These are phyloP conservation scores for Polytolypa hystricis DNA, from an alignment of 2,329 filamentous ascomycete genomes.

Conservation along the genomic window DNA sequence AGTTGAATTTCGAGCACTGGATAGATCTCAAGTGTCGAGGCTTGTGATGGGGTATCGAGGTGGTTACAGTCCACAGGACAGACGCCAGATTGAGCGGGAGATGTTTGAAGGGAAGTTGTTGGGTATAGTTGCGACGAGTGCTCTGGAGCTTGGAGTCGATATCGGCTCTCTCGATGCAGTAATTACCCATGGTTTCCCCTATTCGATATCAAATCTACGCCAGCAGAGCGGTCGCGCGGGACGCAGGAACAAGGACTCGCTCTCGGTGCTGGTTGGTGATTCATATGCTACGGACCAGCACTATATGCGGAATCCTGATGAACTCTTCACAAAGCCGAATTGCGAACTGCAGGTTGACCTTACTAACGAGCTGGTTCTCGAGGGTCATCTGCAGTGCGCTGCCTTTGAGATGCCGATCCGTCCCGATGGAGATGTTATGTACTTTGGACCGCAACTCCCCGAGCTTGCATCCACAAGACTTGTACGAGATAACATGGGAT, in stretches of 20 bases:
- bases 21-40: slow-evolving; percentile 60
- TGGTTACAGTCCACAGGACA: slow-evolving; percentile 85
- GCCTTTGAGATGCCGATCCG: slow-evolving; percentile 89
- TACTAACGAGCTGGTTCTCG: slow-evolving; percentile 79
- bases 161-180: slow-evolving; percentile 92
- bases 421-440: slow-evolving; percentile 60
- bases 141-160: slow-evolving; percentile 86
- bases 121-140: slow-evolving; percentile 87
- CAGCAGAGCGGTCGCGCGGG: slow-evolving; percentile 93
- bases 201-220: slow-evolving; percentile 84
- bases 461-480: slow-evolving; percentile 65
- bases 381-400: slow-evolving; percentile 91
- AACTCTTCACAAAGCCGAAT: slow-evolving; percentile 83
- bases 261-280: slow-evolving; percentile 83
- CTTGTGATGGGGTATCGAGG: slow-evolving; percentile 93
- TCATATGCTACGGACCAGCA: slow-evolving; percentile 85
- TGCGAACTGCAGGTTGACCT: slow-evolving; percentile 82
- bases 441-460: slow-evolving; percentile 65
- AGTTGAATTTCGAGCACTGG: slow-evolving; percentile 60
- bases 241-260: slow-evolving; percentile 80
- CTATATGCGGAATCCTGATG: slow-evolving; percentile 93
- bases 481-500: slow-evolving; percentile 61
- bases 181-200: slow-evolving; percentile 86
- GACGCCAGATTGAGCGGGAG: slow-evolving; percentile 77
- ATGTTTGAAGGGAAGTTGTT: slow-evolving; percentile 95